Percentiles rank a stretch among this genome's conserved stretches.
These are phyloP conservation scores for Aspergillus sp. DNA, from an alignment of 2,329 filamentous ascomycete species.

Conservation along the genomic window DNA sequence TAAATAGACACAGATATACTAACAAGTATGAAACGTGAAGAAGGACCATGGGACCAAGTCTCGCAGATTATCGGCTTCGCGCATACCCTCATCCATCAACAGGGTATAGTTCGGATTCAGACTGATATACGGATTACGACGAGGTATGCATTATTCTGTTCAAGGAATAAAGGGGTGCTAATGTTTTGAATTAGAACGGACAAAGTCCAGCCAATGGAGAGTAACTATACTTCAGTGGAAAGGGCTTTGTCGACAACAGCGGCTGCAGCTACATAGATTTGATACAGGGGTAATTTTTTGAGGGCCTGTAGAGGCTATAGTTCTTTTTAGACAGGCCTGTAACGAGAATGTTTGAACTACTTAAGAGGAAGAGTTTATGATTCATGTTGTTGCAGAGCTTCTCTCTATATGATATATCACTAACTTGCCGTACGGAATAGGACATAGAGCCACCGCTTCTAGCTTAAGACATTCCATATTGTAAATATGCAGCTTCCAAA, in stretches of 20 bases:
- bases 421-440: too few relatives aligned
- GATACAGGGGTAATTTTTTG: background rate
- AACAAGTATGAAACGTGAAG: conserved; percentile 39
- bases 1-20: background rate
- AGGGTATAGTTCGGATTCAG: conserved; percentile 71
- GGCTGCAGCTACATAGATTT: background rate
- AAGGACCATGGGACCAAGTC: conserved; percentile 81
- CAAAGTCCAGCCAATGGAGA: conserved; percentile 67
- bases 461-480: too few relatives aligned
- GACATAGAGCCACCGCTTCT: too few relatives aligned
- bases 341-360: too few relatives aligned
- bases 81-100: conserved; percentile 64
- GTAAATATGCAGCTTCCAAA: too few relatives aligned
- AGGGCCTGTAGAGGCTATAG: too few relatives aligned
- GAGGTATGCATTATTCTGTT: conserved; percentile 42
- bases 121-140: conserved; percentile 76
- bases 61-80: conserved; percentile 72
- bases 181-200: conserved; percentile 54
- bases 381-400: too few relatives aligned
- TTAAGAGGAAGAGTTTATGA: too few relatives aligned
- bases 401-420: too few relatives aligned
- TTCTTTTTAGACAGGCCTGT: too few relatives aligned
- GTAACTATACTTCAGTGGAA: conserved; percentile 60
- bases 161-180: background rate
- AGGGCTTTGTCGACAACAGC: conserved; percentile 33